phyloP scores from a whole-genome alignment of 163 green algal genomes.

The Chloroidium sp. region DNA sequence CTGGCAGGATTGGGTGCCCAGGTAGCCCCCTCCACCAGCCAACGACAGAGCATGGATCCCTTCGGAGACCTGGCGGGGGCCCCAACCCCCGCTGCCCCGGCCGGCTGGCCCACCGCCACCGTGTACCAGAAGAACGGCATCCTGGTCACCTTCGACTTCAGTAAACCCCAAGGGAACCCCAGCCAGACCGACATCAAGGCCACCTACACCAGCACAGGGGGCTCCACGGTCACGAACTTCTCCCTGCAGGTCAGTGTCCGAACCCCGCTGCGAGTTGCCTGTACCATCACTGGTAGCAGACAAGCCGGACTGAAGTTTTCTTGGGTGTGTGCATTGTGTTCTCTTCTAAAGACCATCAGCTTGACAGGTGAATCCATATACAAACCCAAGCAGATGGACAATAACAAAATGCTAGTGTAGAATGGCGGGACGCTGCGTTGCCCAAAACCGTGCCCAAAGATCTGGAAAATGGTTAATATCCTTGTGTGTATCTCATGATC shows the following conservation, averaged over 20 bases:
- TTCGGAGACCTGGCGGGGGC: conserved; percentile 7
- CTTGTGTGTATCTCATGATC: background rate
- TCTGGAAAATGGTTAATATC: too few species aligned
- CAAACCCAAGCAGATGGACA: too few species aligned
- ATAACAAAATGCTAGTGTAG: too few species aligned
- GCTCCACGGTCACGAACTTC: conserved; percentile 59
- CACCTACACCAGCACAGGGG: conserved; percentile 55
- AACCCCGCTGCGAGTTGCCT: background rate
- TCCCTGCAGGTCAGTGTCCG: conserved; percentile 56
- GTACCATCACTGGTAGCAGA: background rate
- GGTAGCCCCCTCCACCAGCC: too few species aligned
- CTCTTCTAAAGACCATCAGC: too few species aligned
- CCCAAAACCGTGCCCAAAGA: too few species aligned
- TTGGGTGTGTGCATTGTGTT: background rate
- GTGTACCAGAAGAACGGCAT: conserved; percentile 58
- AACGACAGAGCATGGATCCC: background rate
- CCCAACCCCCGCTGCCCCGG: background rate
- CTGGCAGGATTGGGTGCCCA: too few species aligned
- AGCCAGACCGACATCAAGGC: conserved; percentile 57
- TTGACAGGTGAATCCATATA: too few species aligned
- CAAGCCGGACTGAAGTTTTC: background rate
- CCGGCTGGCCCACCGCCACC: conserved; percentile 22
- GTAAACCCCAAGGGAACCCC: conserved; percentile 33
- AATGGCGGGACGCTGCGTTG: too few species aligned
- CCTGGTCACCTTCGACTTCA: conserved; percentile 45